These are phyloP conservation scores for Oryza meridionalis DNA, from an alignment of 176 grass and related monocot genomes.

Conservation along the genomic window DNA sequence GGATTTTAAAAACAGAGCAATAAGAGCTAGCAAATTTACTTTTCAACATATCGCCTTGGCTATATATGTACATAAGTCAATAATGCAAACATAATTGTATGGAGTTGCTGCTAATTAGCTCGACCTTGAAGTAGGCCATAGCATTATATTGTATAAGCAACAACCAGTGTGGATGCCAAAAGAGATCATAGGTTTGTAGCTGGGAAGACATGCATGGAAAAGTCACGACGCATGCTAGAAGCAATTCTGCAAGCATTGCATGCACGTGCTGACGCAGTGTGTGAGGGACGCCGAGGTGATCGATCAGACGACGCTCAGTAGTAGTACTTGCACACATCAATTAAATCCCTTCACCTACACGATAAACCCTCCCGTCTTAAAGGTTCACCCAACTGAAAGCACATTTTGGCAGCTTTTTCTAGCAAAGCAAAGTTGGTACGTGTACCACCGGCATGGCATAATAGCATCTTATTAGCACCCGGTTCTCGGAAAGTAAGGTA, in stretches of 20 bases:
- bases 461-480: conserved; percentile 45
- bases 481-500: conserved; percentile 30
- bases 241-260: conserved; percentile 43
- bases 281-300: conserved; percentile 5
- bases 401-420: conserved; percentile 54
- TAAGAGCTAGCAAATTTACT: too few species aligned
- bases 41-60: too few species aligned
- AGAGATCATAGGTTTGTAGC: conserved; percentile 30
- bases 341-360: conserved; percentile 51
- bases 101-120: conserved; percentile 14
- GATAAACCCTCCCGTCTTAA: conserved; percentile 44
- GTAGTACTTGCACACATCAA: conserved; percentile 40
- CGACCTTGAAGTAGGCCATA: conserved; percentile 30
- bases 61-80: neutral
- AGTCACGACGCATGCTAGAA: conserved; percentile 41
- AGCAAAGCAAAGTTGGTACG: conserved; percentile 49
- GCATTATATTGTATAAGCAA: neutral
- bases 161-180: conserved; percentile 29
- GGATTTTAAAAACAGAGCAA: too few species aligned
- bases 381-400: conserved; percentile 51
- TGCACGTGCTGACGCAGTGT: conserved; percentile 17
- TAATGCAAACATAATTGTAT: conserved; percentile 16
- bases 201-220: conserved; percentile 31
- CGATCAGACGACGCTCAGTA: neutral
- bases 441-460: conserved; percentile 37